Conservation (phyloP, 257 asterid genomes). For the Fraxinus cuspidata region DNA sequence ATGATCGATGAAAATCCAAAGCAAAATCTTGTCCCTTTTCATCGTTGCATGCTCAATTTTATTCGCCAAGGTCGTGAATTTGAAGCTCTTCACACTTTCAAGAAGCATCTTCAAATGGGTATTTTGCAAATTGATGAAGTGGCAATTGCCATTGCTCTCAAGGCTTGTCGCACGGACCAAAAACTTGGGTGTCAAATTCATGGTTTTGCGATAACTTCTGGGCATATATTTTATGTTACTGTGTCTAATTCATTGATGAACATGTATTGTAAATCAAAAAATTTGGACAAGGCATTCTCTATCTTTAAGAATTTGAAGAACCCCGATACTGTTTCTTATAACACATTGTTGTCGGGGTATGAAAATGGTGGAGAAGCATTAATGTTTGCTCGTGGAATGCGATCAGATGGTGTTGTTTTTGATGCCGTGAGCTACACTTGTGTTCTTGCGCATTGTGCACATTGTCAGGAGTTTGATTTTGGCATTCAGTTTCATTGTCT, state of each 20-base stretch:
- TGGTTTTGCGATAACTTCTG: conserved; percentile 55
- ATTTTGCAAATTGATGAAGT: conserved; percentile 59
- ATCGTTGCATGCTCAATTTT: conserved; percentile 61
- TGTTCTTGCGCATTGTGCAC: conserved; percentile 64
- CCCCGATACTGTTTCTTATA: conserved; percentile 82
- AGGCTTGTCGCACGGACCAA: conserved; percentile 59
- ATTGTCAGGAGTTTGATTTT: conserved; percentile 48
- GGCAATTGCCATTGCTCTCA: conserved; percentile 62
- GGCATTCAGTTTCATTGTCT: conserved; percentile 69
- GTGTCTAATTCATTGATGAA: conserved; percentile 88
- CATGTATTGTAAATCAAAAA: conserved; percentile 65
- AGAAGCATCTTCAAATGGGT: conserved; percentile 52
- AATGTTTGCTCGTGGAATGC: conserved; percentile 58
- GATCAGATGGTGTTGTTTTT: conserved; percentile 51
- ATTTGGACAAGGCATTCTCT: conserved; percentile 43
- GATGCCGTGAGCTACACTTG: conserved; percentile 75
- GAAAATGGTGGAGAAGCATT: conserved; percentile 56
- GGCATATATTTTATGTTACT: conserved; percentile 38
- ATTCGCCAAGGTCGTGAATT: conserved; percentile 44
- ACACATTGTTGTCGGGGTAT: conserved; percentile 76
- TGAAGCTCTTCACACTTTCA: conserved; percentile 63
- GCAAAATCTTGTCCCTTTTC: conserved; percentile 39
- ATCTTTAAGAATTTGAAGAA: conserved; percentile 47
- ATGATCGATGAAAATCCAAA: conserved; percentile 62
- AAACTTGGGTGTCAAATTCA: conserved; percentile 67